Percentiles rank a stretch among this genome's conserved stretches.
Evolutionary conservation across 75 land plant genomes (phyloP).

Genomic region (Picea sitchensis): DNA sequence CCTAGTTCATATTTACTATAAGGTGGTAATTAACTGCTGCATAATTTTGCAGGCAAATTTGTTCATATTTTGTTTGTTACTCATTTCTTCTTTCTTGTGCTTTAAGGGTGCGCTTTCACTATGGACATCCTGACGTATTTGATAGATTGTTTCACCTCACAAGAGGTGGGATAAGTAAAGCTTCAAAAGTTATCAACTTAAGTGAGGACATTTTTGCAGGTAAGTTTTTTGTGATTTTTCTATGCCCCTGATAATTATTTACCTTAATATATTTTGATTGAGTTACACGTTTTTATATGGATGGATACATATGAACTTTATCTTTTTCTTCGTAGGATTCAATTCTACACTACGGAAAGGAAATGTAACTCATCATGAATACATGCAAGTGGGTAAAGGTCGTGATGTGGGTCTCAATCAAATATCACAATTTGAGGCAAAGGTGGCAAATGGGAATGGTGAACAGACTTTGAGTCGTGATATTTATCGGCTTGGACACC

Average conservation of each 20-base stretch:
- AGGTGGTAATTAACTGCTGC: background rate
- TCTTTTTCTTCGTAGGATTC: conserved; percentile 51
- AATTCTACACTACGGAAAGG: conserved; percentile 94
- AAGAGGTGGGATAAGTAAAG: conserved; percentile 98
- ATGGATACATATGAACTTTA: no score
- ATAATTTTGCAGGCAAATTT: background rate
- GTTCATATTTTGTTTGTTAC: background rate
- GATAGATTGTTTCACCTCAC: conserved; percentile 95
- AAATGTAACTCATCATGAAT: conserved; percentile 97
- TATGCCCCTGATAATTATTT: background rate
- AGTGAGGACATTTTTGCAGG: conserved; percentile 98
- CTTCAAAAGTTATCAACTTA: conserved; percentile 92
- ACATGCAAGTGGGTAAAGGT: conserved; percentile 99
- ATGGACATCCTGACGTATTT: conserved; percentile 98
- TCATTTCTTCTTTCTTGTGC: conserved; percentile 1
- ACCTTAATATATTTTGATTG: no score
- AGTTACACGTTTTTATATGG: no score
- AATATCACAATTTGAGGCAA: conserved; percentile 96
- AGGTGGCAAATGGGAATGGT: conserved; percentile 96
- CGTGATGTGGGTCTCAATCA: conserved; percentile 98
- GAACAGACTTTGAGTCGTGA: conserved; percentile 98
- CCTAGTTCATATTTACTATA: background rate
- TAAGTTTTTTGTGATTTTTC: conserved; percentile 11
- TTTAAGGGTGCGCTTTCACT: conserved; percentile 92
- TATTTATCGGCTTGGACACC: conserved; percentile 93